Conservation (phyloP, 2,329 filamentous ascomycete species). For the Zasmidium angulare region DNA sequence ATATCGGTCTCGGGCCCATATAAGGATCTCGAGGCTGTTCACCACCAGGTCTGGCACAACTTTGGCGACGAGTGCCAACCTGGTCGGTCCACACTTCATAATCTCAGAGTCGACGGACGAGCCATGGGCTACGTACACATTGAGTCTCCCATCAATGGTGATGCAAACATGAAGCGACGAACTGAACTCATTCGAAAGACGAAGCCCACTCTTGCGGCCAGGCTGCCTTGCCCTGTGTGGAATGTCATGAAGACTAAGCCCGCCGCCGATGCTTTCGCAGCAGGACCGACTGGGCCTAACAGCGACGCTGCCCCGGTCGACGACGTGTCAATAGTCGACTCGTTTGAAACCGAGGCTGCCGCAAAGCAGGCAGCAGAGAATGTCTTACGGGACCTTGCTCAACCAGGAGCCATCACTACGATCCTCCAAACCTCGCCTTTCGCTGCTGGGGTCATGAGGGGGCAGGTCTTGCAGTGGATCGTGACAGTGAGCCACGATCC, state of each 20-base stretch:
- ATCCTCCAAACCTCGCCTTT: background rate
- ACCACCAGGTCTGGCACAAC: background rate
- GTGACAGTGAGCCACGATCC: background rate
- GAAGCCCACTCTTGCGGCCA: conserved; percentile 1
- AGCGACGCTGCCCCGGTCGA: background rate
- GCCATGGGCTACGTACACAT: conserved; percentile 2
- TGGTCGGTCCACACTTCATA: background rate
- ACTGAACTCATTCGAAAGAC: conserved; percentile 2
- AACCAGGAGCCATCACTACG: background rate
- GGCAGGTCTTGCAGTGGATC: background rate
- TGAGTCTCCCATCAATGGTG: conserved; percentile 7
- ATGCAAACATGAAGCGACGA: conserved; percentile 1
- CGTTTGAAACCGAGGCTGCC: background rate
- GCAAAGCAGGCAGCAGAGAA: background rate
- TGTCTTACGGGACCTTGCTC: background rate
- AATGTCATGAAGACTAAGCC: background rate
- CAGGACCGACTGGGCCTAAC: background rate
- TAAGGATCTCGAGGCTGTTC: background rate
- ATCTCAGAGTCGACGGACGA: background rate
- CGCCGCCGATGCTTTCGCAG: background rate
- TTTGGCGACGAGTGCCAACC: background rate
- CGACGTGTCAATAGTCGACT: background rate
- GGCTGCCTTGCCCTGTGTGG: conserved; percentile 9
- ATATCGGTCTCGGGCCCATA: conserved; percentile 6
- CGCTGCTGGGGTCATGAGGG: background rate